Evolutionary conservation across 768 basidiomycete genomes (phyloP).

Genomic region (Paxillus ammoniavirescens): DNA sequence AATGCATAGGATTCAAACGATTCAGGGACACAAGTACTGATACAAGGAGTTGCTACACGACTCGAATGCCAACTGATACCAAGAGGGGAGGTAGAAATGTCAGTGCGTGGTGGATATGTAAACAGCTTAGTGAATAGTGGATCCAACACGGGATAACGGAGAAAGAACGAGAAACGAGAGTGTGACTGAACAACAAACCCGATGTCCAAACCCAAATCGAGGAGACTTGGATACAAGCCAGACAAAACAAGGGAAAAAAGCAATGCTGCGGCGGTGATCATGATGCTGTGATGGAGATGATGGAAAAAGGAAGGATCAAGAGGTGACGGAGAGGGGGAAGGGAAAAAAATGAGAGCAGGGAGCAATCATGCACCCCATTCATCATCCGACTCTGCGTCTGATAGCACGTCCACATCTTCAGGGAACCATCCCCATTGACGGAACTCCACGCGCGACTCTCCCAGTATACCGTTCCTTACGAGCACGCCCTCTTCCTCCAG

Average conservation of each 20-base stretch:
- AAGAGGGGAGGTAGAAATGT: background rate
- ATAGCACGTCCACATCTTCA: slow-evolving; percentile 5
- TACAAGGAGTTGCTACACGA: background rate
- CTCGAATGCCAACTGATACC: background rate
- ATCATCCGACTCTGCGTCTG: slow-evolving; percentile 13
- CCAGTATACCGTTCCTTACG: slow-evolving; percentile 51
- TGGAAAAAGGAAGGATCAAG: background rate
- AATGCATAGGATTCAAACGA: background rate
- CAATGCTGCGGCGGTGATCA: background rate
- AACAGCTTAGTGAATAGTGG: background rate
- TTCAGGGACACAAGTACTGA: background rate
- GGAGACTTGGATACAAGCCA: background rate
- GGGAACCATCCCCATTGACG: slow-evolving; percentile 66
- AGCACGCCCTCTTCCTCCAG: slow-evolving; percentile 77
- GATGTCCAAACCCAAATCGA: background rate
- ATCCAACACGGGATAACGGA: background rate
- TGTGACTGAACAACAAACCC: background rate
- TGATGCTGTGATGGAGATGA: background rate
- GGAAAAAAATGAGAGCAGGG: background rate
- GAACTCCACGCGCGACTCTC: slow-evolving; percentile 57
- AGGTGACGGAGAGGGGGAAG: background rate
- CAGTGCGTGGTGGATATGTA: background rate
- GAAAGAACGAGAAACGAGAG: background rate
- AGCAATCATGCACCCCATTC: slow-evolving; percentile 21
- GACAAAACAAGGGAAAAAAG: background rate